Evolutionary conservation across 306 rosid genomes (phyloP), one percentile per base, ranked within the genome.

Genomic region (Phaseolus lunatus): DNA sequence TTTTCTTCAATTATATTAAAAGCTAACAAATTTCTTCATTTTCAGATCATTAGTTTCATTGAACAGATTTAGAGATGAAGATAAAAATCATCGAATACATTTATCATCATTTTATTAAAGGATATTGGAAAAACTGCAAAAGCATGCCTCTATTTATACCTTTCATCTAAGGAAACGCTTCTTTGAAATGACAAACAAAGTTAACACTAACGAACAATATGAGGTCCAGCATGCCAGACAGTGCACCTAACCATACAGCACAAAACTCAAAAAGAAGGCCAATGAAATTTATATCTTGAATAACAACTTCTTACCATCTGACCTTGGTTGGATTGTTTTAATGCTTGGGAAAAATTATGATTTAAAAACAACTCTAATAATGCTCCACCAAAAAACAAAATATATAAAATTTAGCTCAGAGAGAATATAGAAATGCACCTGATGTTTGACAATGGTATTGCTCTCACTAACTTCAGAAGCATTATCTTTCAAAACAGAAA

Each of bases 401-500:
- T 2, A 31, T 23, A 12, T 31, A 53, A 73, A 70, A 54, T 54
- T 24, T 23, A 54, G 80, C 54, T 71, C 33, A 45, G 20, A 70
- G 67, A 33, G 77, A 68, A 24, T 58, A 71, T 50, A 53, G 62
- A 69, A 39, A 68, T 82, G 75, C 73, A 88, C 98, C 93, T 95
- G 98, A 67, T 73, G 85, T 63, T 92, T 83, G 69, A 95, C 58
- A 45, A 88, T 85, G 56, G 77, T 29, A 75, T 80, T 83, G 70
- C 70, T 71, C 82, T 88, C 91, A 78, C 85, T 83, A 74, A 87
- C 86, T 79, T 90, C 97, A 52, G 81, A 76, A 77, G 92, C 87
- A 79, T 84, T 76, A 84, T 95, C 98, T 85, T 95, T 95, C 75
- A 90, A 84, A 79, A 85, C 47, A 31, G 86, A 80, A 81, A 95